Evolutionary conservation across 352 stramenopile genomes (phyloP).

Genomic region (Hyaloperonospora brassicae): DNA sequence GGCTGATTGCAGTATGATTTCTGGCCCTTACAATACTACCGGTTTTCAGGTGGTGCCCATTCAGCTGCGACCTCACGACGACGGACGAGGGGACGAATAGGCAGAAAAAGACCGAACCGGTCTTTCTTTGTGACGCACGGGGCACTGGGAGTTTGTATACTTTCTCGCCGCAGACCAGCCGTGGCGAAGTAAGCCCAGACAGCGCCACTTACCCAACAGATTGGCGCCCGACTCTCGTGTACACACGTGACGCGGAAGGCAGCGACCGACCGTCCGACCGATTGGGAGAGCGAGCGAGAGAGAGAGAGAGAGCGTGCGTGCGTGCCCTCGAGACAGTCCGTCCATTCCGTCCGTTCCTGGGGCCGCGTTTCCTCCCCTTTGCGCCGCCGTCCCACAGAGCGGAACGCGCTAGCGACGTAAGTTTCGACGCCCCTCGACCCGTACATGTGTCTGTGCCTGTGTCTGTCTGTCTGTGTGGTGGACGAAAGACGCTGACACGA

Average conservation of each 20-base stretch:
- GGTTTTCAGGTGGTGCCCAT: slow-evolving; percentile 12
- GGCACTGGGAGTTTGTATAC: slow-evolving; percentile 24
- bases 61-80: slow-evolving; percentile 18
- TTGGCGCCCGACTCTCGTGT: slow-evolving; percentile 21
- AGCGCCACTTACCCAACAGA: slow-evolving; percentile 23
- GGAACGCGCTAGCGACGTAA: slow-evolving; percentile 19
- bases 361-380: slow-evolving; percentile 6
- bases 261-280: too few species aligned
- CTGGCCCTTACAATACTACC: not conserved
- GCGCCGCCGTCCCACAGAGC: slow-evolving; percentile 6
- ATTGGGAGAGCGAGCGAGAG: slow-evolving; percentile 20
- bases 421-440: slow-evolving; percentile 2
- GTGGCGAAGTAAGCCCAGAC: slow-evolving; percentile 15
- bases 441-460: too few species aligned
- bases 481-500: slow-evolving; percentile 14
- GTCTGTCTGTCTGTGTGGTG: slow-evolving; percentile 2
- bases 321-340: slow-evolving; percentile 10
- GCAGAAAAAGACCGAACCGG: slow-evolving; percentile 12
- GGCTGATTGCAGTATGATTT: too few species aligned
- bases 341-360: not conserved
- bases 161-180: slow-evolving; percentile 17
- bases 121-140: slow-evolving; percentile 6
- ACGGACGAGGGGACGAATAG: slow-evolving; percentile 18
- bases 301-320: slow-evolving; percentile 7
- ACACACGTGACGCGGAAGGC: slow-evolving; percentile 25